Conservation (phyloP, 768 basidiomycete species). For the Panus rudis region DNA sequence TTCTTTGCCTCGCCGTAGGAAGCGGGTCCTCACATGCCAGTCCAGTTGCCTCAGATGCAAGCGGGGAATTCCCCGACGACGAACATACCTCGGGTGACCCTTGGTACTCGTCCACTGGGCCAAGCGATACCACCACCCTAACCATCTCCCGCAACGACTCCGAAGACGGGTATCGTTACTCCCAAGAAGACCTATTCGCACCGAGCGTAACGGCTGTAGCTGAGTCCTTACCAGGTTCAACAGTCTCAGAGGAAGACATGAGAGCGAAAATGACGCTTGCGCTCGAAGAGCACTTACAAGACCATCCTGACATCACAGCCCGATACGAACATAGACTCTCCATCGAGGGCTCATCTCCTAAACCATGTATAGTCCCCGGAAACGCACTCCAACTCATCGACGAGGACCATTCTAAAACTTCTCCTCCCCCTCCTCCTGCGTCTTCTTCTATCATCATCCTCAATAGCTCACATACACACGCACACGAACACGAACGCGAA, state of each 20-base stretch:
- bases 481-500: slow-evolving; percentile 2
- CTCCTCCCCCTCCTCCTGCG: slow-evolving; percentile 19
- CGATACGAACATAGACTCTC: slow-evolving; percentile 18
- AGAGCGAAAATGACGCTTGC: slow-evolving; percentile 12
- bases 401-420: slow-evolving; percentile 20
- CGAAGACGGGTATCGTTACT: too few species aligned
- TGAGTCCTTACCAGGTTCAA: too few species aligned
- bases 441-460: slow-evolving; percentile 19
- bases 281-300: slow-evolving; percentile 12
- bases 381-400: slow-evolving; percentile 29
- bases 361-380: slow-evolving; percentile 26
- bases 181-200: too few species aligned
- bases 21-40: too few species aligned
- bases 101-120: too few species aligned
- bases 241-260: slow-evolving; percentile 7
- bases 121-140: too few species aligned
- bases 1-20: too few species aligned
- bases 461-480: slow-evolving; percentile 2
- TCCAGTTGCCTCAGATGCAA: too few species aligned
- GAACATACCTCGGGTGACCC: too few species aligned
- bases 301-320: slow-evolving; percentile 10
- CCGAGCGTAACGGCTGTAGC: too few species aligned
- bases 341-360: slow-evolving; percentile 19
- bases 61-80: too few species aligned
- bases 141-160: too few species aligned